Evolutionary conservation across 345 rosid species (phyloP).

Genomic region (Bretschneidera sinensis): DNA sequence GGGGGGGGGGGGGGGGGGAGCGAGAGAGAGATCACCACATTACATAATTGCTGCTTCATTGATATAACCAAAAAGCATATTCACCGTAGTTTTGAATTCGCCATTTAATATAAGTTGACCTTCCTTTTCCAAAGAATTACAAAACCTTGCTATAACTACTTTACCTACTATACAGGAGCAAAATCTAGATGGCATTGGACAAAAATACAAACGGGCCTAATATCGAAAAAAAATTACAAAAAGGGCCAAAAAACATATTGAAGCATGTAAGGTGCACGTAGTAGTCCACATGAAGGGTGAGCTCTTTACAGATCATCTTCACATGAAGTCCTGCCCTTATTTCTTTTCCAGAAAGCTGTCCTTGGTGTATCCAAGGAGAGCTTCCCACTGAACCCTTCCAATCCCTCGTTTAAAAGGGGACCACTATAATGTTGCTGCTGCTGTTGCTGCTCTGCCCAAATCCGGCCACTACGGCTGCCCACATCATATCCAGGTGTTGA

Average conservation of each 20-base stretch:
- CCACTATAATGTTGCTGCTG: conserved; percentile 45
- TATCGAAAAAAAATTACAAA: neutral
- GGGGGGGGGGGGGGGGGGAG: no score
- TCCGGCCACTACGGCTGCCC: conserved; percentile 83
- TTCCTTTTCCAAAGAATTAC: conserved; percentile 32
- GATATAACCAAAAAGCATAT: conserved; percentile 11
- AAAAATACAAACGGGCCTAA: conserved; percentile 1
- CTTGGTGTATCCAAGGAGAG: conserved; percentile 43
- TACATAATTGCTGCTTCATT: conserved; percentile 14
- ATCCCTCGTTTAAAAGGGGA: conserved; percentile 38
- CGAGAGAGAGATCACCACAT: neutral
- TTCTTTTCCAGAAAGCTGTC: conserved; percentile 39
- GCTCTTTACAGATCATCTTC: conserved; percentile 22
- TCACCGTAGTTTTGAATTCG: conserved; percentile 10
- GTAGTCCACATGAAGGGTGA: neutral
- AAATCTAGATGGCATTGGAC: conserved; percentile 24
- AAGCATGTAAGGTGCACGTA: conserved; percentile 2
- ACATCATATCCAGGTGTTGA: conserved; percentile 72
- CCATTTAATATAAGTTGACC: neutral
- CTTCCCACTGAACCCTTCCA: conserved; percentile 61
- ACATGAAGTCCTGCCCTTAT: conserved; percentile 36
- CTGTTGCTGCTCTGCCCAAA: conserved; percentile 55
- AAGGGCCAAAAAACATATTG: conserved; percentile 2
- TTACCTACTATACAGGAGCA: conserved; percentile 43
- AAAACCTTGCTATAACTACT: conserved; percentile 20